These are phyloP conservation scores for Neocatenulostroma microsporum DNA, from an alignment of 2,329 filamentous ascomycete genomes.

Conservation along the genomic window DNA sequence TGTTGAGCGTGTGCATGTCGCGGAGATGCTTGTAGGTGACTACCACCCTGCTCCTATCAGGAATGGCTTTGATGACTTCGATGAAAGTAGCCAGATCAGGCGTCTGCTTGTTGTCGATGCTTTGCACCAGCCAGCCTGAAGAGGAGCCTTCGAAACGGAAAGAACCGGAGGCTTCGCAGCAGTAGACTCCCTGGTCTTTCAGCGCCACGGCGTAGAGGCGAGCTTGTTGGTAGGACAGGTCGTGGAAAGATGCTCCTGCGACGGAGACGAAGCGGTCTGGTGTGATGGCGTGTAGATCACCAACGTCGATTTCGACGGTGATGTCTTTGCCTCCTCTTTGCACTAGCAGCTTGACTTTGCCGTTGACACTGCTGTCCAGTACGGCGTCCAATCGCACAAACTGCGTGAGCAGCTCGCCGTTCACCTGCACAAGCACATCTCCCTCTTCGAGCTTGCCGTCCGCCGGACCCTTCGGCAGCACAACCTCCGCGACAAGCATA, in stretches of 20 bases:
- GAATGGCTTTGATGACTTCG: slow-evolving; percentile 80
- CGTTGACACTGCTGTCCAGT: slow-evolving; percentile 76
- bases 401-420: slow-evolving; percentile 84
- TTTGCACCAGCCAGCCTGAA: slow-evolving; percentile 88
- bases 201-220: slow-evolving; percentile 87
- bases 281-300: slow-evolving; percentile 87
- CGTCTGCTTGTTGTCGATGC: slow-evolving; percentile 84
- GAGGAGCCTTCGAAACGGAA: slow-evolving; percentile 90
- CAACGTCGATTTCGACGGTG: slow-evolving; percentile 75
- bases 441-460: slow-evolving; percentile 85
- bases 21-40: slow-evolving; percentile 93
- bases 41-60: slow-evolving; percentile 73
- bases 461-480: slow-evolving; percentile 83
- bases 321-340: slow-evolving; percentile 84
- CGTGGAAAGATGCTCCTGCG: slow-evolving; percentile 88
- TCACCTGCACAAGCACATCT: slow-evolving; percentile 87
- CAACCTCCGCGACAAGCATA: slow-evolving; percentile 93
- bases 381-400: slow-evolving; percentile 89
- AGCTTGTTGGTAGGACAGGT: slow-evolving; percentile 94
- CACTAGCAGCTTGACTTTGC: slow-evolving; percentile 67
- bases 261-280: slow-evolving; percentile 94
- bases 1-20: slow-evolving; percentile 90
- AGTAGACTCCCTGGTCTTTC: slow-evolving; percentile 69
- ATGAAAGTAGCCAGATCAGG: slow-evolving; percentile 83
- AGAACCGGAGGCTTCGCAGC: slow-evolving; percentile 89